These are phyloP conservation scores for Trametes villosa DNA, from an alignment of 768 basidiomycete species.

Conservation along the genomic window DNA sequence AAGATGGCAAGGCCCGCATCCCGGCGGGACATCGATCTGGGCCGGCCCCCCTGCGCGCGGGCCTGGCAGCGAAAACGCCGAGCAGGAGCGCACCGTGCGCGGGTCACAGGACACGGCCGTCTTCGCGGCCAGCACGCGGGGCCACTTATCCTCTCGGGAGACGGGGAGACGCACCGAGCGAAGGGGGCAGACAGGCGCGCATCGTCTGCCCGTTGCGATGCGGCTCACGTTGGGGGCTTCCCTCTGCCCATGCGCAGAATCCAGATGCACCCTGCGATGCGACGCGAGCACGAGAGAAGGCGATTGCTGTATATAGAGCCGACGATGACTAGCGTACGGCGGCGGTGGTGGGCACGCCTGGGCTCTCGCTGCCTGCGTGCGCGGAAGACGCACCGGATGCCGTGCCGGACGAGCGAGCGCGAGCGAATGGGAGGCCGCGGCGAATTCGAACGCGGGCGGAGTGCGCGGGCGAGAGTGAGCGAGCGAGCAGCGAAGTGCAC, in stretches of 20 bases:
- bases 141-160: neutral
- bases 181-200: neutral
- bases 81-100: neutral
- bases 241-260: neutral
- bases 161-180: neutral
- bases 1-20: neutral
- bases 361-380: neutral
- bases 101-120: neutral
- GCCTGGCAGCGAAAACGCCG: neutral
- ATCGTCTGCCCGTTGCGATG: neutral
- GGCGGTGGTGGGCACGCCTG: neutral
- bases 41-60: no score
- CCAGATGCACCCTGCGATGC: no score
- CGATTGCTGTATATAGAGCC: slow-evolving; percentile 11
- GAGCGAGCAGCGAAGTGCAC: slow-evolving; percentile 9
- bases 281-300: neutral
- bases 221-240: neutral
- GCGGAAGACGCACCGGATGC: slow-evolving; percentile 7
- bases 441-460: neutral
- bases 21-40: slow-evolving; percentile 11
- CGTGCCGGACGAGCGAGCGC: slow-evolving; percentile 16
- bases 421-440: slow-evolving; percentile 15
- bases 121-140: neutral
- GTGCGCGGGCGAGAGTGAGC: neutral
- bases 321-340: slow-evolving; percentile 13